A percentile compares a stretch with the other conserved stretches of the same genome.
Evolutionary conservation across 2,329 filamentous ascomycete genomes (phyloP).

Genomic region (Apiospora kogelbergensis): DNA sequence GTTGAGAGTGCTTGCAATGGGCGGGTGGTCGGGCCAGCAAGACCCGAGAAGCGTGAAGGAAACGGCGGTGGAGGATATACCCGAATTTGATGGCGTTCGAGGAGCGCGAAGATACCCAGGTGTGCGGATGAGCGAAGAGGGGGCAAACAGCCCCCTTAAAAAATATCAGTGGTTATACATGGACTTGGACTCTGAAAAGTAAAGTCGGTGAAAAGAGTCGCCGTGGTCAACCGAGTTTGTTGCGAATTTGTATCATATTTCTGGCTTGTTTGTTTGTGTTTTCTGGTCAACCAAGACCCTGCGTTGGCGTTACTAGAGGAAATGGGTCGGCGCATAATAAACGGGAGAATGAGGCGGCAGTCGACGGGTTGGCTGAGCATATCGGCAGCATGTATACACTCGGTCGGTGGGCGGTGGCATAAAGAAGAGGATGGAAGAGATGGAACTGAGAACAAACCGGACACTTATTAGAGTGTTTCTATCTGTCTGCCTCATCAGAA

Average conservation of each 20-base stretch:
- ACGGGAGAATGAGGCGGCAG: neutral
- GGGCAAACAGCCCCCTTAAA: neutral
- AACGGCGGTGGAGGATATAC: constrained; percentile 6
- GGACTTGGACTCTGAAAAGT: neutral
- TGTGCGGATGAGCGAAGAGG: neutral
- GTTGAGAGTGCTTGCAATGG: neutral
- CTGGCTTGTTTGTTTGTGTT: neutral
- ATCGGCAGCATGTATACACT: neutral
- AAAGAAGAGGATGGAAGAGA: neutral
- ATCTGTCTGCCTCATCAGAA: neutral
- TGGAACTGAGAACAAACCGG: neutral
- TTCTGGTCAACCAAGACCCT: neutral
- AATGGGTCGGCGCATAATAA: neutral
- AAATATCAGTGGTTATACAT: neutral
- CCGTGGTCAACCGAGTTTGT: neutral
- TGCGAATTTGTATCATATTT: neutral
- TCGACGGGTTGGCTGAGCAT: neutral
- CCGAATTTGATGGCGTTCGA: constrained; percentile 1
- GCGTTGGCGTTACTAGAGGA: neutral
- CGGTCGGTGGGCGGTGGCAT: neutral
- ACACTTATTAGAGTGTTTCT: neutral
- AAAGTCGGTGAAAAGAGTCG: neutral
- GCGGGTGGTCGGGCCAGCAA: neutral
- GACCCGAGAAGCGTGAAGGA: neutral
- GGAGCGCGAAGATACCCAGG: constrained; percentile 9